These are phyloP conservation scores for Peronospora destructor DNA, from an alignment of 352 stramenopile species.

Conservation along the genomic window DNA sequence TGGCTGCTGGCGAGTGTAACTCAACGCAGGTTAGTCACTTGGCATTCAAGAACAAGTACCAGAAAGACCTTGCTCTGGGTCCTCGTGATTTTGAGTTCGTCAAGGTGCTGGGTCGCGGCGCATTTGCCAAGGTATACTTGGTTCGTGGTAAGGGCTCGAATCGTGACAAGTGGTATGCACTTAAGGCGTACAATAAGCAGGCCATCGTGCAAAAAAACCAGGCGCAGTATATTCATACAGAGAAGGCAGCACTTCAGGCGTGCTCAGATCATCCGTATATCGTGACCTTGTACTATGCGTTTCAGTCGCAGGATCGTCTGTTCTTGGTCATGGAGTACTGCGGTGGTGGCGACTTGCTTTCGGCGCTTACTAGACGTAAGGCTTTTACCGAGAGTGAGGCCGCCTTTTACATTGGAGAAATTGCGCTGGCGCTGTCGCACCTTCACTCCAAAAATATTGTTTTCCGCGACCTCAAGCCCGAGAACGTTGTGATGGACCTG, in stretches of 20 bases:
- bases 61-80: constrained; percentile 72
- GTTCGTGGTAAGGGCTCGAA: constrained; percentile 80
- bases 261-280: constrained; percentile 85
- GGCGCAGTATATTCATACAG: constrained; percentile 82
- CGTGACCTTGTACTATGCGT: constrained; percentile 78
- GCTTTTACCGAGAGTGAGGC: constrained; percentile 73
- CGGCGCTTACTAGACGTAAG: constrained; percentile 66
- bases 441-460: constrained; percentile 85
- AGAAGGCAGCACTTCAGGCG: constrained; percentile 74
- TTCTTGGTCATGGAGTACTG: constrained; percentile 87
- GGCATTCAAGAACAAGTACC: constrained; percentile 88
- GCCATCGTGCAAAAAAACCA: constrained; percentile 86
- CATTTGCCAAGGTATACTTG: constrained; percentile 82
- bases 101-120: constrained; percentile 74
- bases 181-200: constrained; percentile 87
- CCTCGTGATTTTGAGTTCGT: constrained; percentile 85
- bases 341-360: constrained; percentile 71
- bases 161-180: constrained; percentile 79
- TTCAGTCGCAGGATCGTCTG: constrained; percentile 76
- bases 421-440: constrained; percentile 70
- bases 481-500: constrained; percentile 85
- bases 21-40: constrained; percentile 74
- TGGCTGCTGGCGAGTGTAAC: constrained; percentile 40
- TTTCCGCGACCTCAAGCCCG: constrained; percentile 81
- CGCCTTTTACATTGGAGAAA: constrained; percentile 83